Evolutionary conservation across 176 grass and related monocot species (phyloP), one percentile per base, ranked within the genome.

Genomic region (Pontederia crassipes): DNA sequence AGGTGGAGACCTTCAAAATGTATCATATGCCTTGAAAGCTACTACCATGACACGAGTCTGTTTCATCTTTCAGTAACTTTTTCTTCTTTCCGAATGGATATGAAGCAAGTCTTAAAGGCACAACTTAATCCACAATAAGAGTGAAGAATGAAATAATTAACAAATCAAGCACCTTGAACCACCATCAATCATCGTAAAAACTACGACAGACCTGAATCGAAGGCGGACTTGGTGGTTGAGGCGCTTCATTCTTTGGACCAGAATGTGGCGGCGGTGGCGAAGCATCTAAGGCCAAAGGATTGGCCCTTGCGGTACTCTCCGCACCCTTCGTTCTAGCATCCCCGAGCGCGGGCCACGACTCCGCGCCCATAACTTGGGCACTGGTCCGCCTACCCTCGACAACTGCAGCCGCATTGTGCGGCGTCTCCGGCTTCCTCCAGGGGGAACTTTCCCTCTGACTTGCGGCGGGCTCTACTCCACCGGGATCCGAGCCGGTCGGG

Each of bases 291-390:
- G 75, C 67, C 1, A 15, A 18, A 5, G 45, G 50, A 9, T 69
- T 77, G 12, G 46, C 58, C 79, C 73, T 85, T 15, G 55, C 51
- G 7, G 68, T 55, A 29, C 18, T 18, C 56, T 82, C 72, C 17
- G 72, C 15, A 2, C 8, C 72, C 56, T 79, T 89, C 18, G 78
- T 68, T 59, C 75, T 75, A 9, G 79, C 54, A 58, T 85, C 86
- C 55, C 80, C 79, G n/a, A 89, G 79, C 24, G 79, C 78, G 28
- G 86, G 78, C 86, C 86, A 85, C 24, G 82, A 82, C 8, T 82
- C 73, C 29, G 75, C 78, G 45, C 82, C 86, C 86, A 85, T 85
- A 55, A 85, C 75, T 47, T 59, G 68, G 12, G 59, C 82, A 46
- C 81, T 75, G 6, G 62, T 55, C 61, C 20, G 16, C 9, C 29